phyloP scores from a whole-genome alignment of 2,329 filamentous ascomycete species.

The Diaporthe velutina region DNA sequence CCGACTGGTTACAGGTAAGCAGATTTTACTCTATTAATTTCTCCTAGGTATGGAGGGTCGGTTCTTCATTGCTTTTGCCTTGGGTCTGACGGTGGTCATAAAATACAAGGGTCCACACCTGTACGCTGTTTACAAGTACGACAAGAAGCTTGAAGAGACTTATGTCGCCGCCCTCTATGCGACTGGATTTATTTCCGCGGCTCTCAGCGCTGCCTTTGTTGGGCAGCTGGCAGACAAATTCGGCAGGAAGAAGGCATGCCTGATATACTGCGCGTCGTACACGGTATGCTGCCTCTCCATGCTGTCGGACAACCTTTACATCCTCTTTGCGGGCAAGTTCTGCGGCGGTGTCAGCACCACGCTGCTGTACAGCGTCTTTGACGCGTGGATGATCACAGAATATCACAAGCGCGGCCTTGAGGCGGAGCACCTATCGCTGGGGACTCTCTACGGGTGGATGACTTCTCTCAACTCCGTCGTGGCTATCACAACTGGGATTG shows the following conservation, averaged over 20 bases:
- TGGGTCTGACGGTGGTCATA: background rate
- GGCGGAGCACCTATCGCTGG: constrained; percentile 58
- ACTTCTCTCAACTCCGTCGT: constrained; percentile 67
- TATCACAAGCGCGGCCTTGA: constrained; percentile 62
- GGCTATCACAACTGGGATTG: constrained; percentile 66
- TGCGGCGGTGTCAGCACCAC: constrained; percentile 69
- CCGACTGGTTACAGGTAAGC: constrained; percentile 51
- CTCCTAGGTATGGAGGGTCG: too few relatives aligned
- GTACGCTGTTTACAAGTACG: constrained; percentile 65
- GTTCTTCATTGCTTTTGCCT: background rate
- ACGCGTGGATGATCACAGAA: constrained; percentile 72
- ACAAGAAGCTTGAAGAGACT: constrained; percentile 59
- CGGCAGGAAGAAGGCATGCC: constrained; percentile 55
- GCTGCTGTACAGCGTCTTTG: constrained; percentile 69
- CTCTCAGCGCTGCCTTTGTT: constrained; percentile 56
- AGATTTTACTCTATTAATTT: background rate
- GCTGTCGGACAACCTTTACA: constrained; percentile 54
- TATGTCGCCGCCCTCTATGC: constrained; percentile 60
- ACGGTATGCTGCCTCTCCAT: constrained; percentile 65
- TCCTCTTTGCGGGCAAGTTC: constrained; percentile 67
- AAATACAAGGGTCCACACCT: constrained; percentile 58
- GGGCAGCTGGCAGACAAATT: constrained; percentile 54
- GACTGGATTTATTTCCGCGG: constrained; percentile 62
- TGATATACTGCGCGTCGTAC: constrained; percentile 67
- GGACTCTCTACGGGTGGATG: constrained; percentile 65